A percentile compares a stretch with the other conserved stretches of the same genome.
phyloP scores from a whole-genome alignment of 306 rosid species.

The Rosa chinensis region DNA sequence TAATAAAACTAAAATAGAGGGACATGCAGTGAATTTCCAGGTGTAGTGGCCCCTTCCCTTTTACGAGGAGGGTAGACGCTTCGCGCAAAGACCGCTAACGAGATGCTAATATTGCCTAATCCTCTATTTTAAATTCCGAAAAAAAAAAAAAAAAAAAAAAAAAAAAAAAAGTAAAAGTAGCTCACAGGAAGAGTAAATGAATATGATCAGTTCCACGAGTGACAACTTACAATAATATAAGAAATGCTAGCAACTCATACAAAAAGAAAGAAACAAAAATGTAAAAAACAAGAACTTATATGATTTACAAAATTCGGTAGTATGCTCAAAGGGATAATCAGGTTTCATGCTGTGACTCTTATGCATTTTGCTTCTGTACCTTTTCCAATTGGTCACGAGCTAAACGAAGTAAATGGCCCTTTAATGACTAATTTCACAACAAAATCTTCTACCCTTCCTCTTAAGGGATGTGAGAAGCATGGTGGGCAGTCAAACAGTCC shows the following conservation, averaged over 20 bases:
- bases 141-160: no score
- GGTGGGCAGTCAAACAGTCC: background rate
- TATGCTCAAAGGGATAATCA: background rate
- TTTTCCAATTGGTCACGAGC: slow-evolving; percentile 4
- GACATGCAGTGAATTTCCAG: no score
- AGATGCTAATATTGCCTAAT: background rate
- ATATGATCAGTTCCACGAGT: background rate
- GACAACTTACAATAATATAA: background rate
- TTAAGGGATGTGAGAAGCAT: background rate
- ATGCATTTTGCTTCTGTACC: background rate
- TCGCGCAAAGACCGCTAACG: no score
- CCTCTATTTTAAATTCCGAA: no score
- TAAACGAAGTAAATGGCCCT: background rate
- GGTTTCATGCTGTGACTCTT: background rate
- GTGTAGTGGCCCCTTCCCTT: no score
- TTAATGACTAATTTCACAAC: background rate
- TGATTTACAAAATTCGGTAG: slow-evolving; percentile 21
- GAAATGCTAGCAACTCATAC: background rate
- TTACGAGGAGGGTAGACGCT: no score
- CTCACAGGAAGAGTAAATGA: background rate
- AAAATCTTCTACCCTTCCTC: background rate
- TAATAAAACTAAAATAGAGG: no score
- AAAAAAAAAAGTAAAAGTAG: no score
- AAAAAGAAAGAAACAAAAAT: background rate
- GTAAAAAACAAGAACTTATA: background rate